These are phyloP conservation scores for Saccharomycopsis babjevae DNA, from an alignment of 805 yeast species.

Conservation along the genomic window DNA sequence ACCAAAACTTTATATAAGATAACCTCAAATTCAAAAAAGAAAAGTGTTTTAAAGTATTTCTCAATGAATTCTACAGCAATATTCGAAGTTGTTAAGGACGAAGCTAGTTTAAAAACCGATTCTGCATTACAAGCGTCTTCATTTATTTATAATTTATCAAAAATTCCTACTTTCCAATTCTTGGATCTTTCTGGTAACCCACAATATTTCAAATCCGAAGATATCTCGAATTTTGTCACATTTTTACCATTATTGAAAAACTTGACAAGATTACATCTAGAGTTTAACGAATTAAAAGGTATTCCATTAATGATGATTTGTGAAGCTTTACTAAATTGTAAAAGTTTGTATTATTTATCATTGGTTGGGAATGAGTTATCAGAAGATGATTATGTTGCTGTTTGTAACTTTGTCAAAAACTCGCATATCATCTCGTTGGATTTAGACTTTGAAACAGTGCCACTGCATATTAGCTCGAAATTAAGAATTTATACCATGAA, in stretches of 20 bases:
- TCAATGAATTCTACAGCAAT: conserved; percentile 15
- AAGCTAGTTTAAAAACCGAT: not conserved
- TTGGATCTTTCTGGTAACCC: conserved; percentile 75
- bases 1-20: not conserved
- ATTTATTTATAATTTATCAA: conserved; percentile 40
- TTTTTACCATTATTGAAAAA: conserved; percentile 55
- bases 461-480: conserved; percentile 49
- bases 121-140: conserved; percentile 6
- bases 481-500: conserved; percentile 72
- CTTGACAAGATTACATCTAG: conserved; percentile 59
- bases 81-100: conserved; percentile 8
- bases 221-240: conserved; percentile 8
- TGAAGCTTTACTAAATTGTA: conserved; percentile 62
- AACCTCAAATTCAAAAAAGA: conserved; percentile 8
- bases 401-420: conserved; percentile 35
- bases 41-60: conserved; percentile 10
- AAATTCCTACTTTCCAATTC: conserved; percentile 49
- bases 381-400: conserved; percentile 51
- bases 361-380: conserved; percentile 58
- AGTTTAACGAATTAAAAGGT: conserved; percentile 50
- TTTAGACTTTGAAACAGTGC: conserved; percentile 48
- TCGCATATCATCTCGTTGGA: conserved; percentile 56
- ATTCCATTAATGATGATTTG: conserved; percentile 52
- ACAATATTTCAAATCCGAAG: conserved; percentile 35
- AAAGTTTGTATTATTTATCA: conserved; percentile 54